phyloP scores from a whole-genome alignment of 176 grass and related monocot genomes.

The Guadua angustifolia region DNA sequence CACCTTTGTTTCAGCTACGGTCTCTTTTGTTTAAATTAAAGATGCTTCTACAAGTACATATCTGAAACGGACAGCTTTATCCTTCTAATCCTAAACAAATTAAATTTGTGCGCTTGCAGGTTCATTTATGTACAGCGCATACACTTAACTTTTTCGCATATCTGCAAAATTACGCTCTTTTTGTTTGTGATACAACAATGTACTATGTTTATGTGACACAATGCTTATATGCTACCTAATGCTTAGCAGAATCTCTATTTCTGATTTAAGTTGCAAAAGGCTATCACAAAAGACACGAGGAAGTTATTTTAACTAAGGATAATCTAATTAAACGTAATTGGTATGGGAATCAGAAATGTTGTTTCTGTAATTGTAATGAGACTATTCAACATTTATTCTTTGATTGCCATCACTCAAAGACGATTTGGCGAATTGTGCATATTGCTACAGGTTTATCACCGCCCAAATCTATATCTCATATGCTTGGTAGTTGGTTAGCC shows the following conservation, averaged over 20 bases:
- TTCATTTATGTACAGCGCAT: conserved; percentile 28
- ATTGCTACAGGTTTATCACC: too few relatives aligned
- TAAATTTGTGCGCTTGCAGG: background rate
- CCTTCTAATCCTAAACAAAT: conserved; percentile 11
- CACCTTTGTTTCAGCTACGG: background rate
- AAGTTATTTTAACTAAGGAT: too few relatives aligned
- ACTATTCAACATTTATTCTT: too few relatives aligned
- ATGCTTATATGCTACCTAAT: conserved; percentile 36
- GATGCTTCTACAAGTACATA: conserved; percentile 8
- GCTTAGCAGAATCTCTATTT: conserved; percentile 18
- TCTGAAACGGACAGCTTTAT: conserved; percentile 30
- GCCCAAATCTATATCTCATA: too few relatives aligned
- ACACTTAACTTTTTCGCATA: conserved; percentile 19
- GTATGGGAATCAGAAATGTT: too few relatives aligned
- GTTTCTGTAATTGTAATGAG: too few relatives aligned
- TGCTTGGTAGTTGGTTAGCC: too few relatives aligned
- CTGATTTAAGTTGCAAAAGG: conserved; percentile 27
- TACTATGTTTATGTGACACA: background rate
- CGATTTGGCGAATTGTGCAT: too few relatives aligned
- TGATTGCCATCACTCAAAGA: too few relatives aligned
- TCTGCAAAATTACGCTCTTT: conserved; percentile 15
- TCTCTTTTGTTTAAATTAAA: conserved; percentile 24
- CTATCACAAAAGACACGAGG: conserved; percentile 21
- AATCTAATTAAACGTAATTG: too few relatives aligned
- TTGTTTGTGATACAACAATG: background rate